Conservation (phyloP, 2,329 filamentous ascomycete genomes). For the Colletotrichum sp. region DNA sequence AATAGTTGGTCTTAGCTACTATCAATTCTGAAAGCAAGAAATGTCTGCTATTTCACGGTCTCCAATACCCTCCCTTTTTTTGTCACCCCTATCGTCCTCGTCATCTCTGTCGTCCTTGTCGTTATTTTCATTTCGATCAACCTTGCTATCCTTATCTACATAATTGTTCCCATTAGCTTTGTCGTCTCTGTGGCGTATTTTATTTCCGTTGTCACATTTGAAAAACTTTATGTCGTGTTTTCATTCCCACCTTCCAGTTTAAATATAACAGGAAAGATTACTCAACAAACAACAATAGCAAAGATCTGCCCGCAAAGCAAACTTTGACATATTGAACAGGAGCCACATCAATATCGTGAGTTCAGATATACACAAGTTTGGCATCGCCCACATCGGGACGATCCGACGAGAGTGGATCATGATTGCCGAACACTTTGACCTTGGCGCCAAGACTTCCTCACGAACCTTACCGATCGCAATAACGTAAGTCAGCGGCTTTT, state of each 20-base stretch:
- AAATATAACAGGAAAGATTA: background rate
- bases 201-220: background rate
- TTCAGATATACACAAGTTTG: background rate
- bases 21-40: fast-evolving
- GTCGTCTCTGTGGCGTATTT: background rate
- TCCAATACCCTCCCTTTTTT: fast-evolving
- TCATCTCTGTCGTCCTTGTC: background rate
- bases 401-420: background rate
- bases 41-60: background rate
- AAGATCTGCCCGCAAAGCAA: background rate
- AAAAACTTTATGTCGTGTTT: background rate
- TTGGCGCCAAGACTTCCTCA: background rate
- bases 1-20: fast-evolving
- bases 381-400: background rate
- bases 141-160: no score
- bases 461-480: background rate
- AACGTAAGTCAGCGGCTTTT: background rate
- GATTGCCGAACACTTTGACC: background rate
- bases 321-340: background rate
- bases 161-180: background rate
- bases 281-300: fast-evolving
- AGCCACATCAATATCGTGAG: background rate
- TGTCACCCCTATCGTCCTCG: background rate
- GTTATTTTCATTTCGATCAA: fast-evolving
- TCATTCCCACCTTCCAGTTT: background rate